Conservation (phyloP, 805 yeast genomes). For the Pichia heedii region DNA sequence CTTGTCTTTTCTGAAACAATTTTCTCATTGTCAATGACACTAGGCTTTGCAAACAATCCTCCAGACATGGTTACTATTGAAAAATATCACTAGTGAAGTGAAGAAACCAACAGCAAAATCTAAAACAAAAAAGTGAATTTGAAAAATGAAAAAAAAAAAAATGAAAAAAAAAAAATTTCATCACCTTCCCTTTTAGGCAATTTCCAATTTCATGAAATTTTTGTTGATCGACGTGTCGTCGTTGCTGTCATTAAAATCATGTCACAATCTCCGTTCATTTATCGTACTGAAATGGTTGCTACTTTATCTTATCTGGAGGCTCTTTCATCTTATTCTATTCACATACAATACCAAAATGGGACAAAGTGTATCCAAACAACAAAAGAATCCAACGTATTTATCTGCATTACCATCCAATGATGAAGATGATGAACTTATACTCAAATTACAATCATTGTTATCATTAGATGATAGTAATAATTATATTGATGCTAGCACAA, state of each 20-base stretch:
- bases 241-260: neutral
- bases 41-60: conserved; percentile 29
- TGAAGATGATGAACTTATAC: conserved; percentile 25
- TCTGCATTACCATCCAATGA: conserved; percentile 3
- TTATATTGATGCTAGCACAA: neutral
- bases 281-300: too few relatives aligned
- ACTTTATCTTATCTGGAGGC: too few relatives aligned
- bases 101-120: neutral
- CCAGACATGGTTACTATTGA: conserved; percentile 6
- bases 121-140: too few relatives aligned
- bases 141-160: too few relatives aligned
- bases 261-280: too few relatives aligned
- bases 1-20: conserved; percentile 22
- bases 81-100: neutral
- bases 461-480: neutral
- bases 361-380: conserved; percentile 1
- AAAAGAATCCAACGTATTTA: conserved; percentile 1
- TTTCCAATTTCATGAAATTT: too few relatives aligned
- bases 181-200: neutral
- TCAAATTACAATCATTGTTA: conserved; percentile 23
- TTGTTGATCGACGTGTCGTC: neutral
- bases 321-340: too few relatives aligned
- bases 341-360: too few relatives aligned
- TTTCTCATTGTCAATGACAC: conserved; percentile 36
- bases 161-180: too few relatives aligned